Evolutionary conservation across 805 yeast species (phyloP).

Genomic region (Kluyveromyces wickerhamii): DNA sequence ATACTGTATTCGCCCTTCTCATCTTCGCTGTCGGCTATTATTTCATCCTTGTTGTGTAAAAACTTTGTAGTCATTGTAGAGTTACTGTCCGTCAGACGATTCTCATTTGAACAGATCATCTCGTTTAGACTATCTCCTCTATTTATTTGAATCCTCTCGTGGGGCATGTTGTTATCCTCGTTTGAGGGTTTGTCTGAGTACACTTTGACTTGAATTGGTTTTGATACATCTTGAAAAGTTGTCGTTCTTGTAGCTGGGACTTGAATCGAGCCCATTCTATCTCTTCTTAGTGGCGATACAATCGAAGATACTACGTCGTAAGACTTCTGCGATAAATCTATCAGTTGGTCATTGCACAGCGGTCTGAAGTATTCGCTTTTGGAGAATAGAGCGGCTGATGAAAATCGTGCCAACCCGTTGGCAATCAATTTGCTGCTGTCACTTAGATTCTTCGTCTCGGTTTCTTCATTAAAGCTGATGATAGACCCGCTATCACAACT

Average conservation of each 20-base stretch:
- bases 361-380: too few relatives aligned
- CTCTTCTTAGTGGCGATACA: slow-evolving; percentile 22
- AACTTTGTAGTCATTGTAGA: not conserved
- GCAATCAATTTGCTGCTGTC: not conserved
- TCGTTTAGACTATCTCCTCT: not conserved
- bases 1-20: slow-evolving; percentile 3
- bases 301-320: slow-evolving; percentile 23
- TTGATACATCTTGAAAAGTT: slow-evolving; percentile 9
- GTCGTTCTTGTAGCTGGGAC: slow-evolving; percentile 28
- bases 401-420: not conserved
- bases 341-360: slow-evolving; percentile 11
- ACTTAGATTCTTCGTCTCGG: not conserved
- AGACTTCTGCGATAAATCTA: slow-evolving; percentile 25
- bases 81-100: too few relatives aligned
- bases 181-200: too few relatives aligned
- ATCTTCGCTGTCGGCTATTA: slow-evolving; percentile 7
- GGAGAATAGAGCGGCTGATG: not conserved
- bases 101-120: too few relatives aligned
- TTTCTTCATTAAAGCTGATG: slow-evolving; percentile 2
- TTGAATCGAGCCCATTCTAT: slow-evolving; percentile 13
- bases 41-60: slow-evolving; percentile 3
- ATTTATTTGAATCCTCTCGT: too few relatives aligned
- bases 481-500: slow-evolving; percentile 7
- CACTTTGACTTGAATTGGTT: not conserved
- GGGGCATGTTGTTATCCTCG: too few relatives aligned